phyloP scores from a whole-genome alignment of 1,284 basidiomycete species.

The Ganoderma resinaceum region DNA sequence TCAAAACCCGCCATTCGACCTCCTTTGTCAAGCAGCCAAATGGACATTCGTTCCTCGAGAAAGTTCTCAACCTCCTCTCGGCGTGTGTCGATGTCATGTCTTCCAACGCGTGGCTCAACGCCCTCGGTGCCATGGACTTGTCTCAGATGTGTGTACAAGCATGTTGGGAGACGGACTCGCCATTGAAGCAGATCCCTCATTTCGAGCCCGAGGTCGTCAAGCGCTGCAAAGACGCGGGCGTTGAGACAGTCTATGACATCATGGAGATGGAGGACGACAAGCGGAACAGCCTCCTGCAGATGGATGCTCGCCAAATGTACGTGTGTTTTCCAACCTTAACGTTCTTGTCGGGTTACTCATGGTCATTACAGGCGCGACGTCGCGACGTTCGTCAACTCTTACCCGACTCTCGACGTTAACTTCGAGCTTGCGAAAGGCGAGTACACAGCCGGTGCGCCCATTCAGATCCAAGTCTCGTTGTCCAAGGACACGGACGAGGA shows the following conservation, averaged over 20 bases:
- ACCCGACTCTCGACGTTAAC: slow-evolving; percentile 90
- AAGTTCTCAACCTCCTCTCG: slow-evolving; percentile 88
- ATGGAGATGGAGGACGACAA: slow-evolving; percentile 97
- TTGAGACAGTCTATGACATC: slow-evolving; percentile 93
- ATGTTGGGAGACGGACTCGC: slow-evolving; percentile 96
- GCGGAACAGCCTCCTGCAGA: slow-evolving; percentile 82
- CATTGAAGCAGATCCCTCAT: slow-evolving; percentile 94
- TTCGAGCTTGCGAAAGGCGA: slow-evolving; percentile 85
- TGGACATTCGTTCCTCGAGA: too few relatives aligned
- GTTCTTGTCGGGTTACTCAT: slow-evolving; percentile 14
- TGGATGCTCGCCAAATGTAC: slow-evolving; percentile 88
- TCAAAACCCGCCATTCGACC: too few relatives aligned
- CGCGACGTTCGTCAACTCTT: slow-evolving; percentile 93
- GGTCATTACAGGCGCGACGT: slow-evolving; percentile 74
- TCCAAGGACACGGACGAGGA: slow-evolving; percentile 88
- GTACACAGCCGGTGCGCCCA: slow-evolving; percentile 85
- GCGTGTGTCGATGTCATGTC: slow-evolving; percentile 99
- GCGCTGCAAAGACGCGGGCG: slow-evolving; percentile 82
- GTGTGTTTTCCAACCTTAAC: slow-evolving; percentile 36
- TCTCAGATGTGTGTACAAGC: slow-evolving; percentile 99
- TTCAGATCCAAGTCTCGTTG: slow-evolving; percentile 82
- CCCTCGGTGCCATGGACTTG: slow-evolving; percentile 96
- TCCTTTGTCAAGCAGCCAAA: too few relatives aligned
- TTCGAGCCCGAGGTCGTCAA: slow-evolving; percentile 90
- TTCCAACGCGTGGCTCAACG: slow-evolving; percentile 93